Percentiles rank a stretch among this genome's conserved stretches.
Conservation (phyloP, 441 rosid species). For the Mallotus repandus region DNA sequence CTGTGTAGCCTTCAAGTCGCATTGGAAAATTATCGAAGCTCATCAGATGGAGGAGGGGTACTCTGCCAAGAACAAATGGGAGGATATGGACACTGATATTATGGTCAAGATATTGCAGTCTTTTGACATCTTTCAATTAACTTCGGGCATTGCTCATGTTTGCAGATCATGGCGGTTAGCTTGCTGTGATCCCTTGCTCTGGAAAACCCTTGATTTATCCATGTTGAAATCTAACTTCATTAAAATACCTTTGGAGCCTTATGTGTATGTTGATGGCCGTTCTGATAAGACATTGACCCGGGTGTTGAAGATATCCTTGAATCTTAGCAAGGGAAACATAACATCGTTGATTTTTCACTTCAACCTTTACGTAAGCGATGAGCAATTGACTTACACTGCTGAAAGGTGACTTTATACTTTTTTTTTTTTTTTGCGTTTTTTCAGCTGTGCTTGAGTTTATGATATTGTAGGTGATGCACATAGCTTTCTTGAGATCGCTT, state of each 20-base stretch:
- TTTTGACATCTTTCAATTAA: constrained; percentile 52
- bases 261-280: constrained; percentile 58
- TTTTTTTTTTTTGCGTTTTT: background rate
- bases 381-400: constrained; percentile 77
- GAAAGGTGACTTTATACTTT: constrained; percentile 43
- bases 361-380: constrained; percentile 63
- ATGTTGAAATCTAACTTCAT: constrained; percentile 65
- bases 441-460: constrained; percentile 10
- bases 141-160: constrained; percentile 67
- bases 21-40: constrained; percentile 15
- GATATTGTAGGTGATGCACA: background rate
- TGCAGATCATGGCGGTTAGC: constrained; percentile 78
- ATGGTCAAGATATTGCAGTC: constrained; percentile 67
- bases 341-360: constrained; percentile 64
- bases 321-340: constrained; percentile 59
- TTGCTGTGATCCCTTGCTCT: constrained; percentile 72
- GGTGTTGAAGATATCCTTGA: constrained; percentile 60
- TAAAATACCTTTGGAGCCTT: constrained; percentile 67
- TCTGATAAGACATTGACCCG: constrained; percentile 58
- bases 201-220: constrained; percentile 83
- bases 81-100: constrained; percentile 65
- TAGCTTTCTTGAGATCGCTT: background rate
- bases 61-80: constrained; percentile 57
- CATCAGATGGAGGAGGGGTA: constrained; percentile 51
- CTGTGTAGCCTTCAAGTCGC: constrained; percentile 30